phyloP scores from a whole-genome alignment of 495 filamentous ascomycete species.

The Daldinia concentrica region DNA sequence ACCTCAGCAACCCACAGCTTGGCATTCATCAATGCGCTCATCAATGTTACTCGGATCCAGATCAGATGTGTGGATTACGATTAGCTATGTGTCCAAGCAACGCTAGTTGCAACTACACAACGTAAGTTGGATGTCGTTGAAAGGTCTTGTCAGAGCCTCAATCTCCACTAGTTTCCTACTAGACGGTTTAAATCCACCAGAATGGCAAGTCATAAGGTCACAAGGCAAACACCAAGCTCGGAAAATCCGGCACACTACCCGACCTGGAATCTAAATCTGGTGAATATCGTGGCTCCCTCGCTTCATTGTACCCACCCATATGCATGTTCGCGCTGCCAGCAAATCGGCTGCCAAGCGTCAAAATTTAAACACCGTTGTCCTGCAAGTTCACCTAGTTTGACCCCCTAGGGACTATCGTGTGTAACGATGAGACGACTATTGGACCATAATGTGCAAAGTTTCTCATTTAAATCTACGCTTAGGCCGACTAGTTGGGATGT shows the following conservation, averaged over 20 bases:
- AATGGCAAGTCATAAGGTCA: conserved; percentile 29
- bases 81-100: conserved; percentile 19
- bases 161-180: conserved; percentile 30
- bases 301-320: conserved; percentile 11
- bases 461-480: background rate
- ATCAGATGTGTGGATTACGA: conserved; percentile 28
- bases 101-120: conserved; percentile 25
- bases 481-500: background rate
- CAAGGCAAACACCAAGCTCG: conserved; percentile 10
- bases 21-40: conserved; percentile 38
- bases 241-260: conserved; percentile 29
- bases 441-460: background rate
- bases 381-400: background rate
- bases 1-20: conserved; percentile 26
- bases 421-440: background rate
- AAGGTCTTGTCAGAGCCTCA: conserved; percentile 38
- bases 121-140: conserved; percentile 31
- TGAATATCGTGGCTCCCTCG: conserved; percentile 8
- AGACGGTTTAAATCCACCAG: conserved; percentile 16
- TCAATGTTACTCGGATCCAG: conserved; percentile 26
- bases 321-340: conserved; percentile 9
- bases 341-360: conserved; percentile 18
- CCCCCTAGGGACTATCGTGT: background rate
- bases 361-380: conserved; percentile 5
- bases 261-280: conserved; percentile 16